A percentile compares a stretch with the other conserved stretches of the same genome.
Conservation (phyloP, 2,329 filamentous ascomycete species). For the Colletotrichum karsti region DNA sequence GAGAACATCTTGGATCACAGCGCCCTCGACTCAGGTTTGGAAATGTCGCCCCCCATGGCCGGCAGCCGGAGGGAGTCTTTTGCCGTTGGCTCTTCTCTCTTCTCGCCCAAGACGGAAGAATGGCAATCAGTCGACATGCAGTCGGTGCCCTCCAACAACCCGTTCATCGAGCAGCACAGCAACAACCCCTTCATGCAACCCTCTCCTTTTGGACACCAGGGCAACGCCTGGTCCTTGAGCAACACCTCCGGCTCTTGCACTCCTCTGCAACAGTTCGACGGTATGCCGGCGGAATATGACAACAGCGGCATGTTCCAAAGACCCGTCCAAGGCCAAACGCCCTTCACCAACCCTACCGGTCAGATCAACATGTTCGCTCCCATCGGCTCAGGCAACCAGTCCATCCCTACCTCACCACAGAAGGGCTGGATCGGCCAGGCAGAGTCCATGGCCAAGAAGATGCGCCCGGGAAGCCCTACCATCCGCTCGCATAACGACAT, state of each 20-base stretch:
- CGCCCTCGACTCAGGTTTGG: slow-evolving; percentile 67
- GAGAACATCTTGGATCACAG: slow-evolving; percentile 68
- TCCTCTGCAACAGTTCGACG: slow-evolving; percentile 76
- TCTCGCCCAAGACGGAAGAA: slow-evolving; percentile 72
- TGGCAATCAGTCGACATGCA: slow-evolving; percentile 74
- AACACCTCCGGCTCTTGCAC: slow-evolving; percentile 76
- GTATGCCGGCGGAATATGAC: slow-evolving; percentile 66
- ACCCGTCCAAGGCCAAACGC: slow-evolving; percentile 60
- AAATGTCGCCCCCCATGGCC: slow-evolving; percentile 70
- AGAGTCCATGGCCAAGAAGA: slow-evolving; percentile 64
- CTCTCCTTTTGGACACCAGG: slow-evolving; percentile 47
- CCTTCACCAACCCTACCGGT: slow-evolving; percentile 61
- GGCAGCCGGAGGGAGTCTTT: slow-evolving; percentile 72
- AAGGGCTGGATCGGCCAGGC: slow-evolving; percentile 65
- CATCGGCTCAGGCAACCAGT: slow-evolving; percentile 54
- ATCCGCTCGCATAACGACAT: slow-evolving; percentile 81
- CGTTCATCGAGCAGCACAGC: slow-evolving; percentile 64
- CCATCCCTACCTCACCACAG: slow-evolving; percentile 64
- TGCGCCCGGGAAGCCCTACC: slow-evolving; percentile 73
- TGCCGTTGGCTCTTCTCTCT: slow-evolving; percentile 63
- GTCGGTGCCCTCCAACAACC: slow-evolving; percentile 69
- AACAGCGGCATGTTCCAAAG: slow-evolving; percentile 61
- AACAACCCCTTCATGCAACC: slow-evolving; percentile 74
- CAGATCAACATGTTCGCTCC: slow-evolving; percentile 64
- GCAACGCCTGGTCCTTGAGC: slow-evolving; percentile 69